Evolutionary conservation across 805 yeast species (phyloP).

Genomic region (Ogataea siamensis): DNA sequence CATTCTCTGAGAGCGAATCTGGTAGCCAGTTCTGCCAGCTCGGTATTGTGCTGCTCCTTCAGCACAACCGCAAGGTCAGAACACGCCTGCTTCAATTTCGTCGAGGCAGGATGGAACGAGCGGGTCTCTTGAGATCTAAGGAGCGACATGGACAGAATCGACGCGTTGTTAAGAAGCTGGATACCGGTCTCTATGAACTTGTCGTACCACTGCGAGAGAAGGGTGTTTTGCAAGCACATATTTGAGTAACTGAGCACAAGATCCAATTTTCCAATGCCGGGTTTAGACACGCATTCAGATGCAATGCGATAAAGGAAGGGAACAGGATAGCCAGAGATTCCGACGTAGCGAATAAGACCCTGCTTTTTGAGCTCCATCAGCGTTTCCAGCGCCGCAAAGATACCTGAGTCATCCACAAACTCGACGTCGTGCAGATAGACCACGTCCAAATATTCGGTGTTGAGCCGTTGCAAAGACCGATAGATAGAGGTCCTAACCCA

Average conservation of each 20-base stretch:
- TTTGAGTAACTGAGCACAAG: slow-evolving; percentile 76
- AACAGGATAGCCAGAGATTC: slow-evolving; percentile 87
- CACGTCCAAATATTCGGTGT: slow-evolving; percentile 69
- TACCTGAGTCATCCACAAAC: slow-evolving; percentile 57
- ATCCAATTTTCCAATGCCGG: slow-evolving; percentile 64
- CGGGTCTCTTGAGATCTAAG: slow-evolving; percentile 66
- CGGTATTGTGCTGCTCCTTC: slow-evolving; percentile 42
- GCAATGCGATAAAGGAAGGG: slow-evolving; percentile 60
- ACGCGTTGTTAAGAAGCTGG: slow-evolving; percentile 67
- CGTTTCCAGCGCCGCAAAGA: slow-evolving; percentile 61
- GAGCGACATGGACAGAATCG: slow-evolving; percentile 86
- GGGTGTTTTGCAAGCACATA: slow-evolving; percentile 75
- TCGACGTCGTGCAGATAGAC: slow-evolving; percentile 91
- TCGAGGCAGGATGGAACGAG: slow-evolving; percentile 77
- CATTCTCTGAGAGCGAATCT: slow-evolving; percentile 69
- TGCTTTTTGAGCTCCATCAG: slow-evolving; percentile 57
- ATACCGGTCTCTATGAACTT: slow-evolving; percentile 54
- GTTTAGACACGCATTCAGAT: slow-evolving; percentile 29
- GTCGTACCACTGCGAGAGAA: slow-evolving; percentile 45
- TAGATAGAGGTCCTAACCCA: slow-evolving; percentile 60
- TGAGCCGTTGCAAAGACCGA: slow-evolving; percentile 65
- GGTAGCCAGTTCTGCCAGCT: slow-evolving; percentile 79
- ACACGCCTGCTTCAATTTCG: slow-evolving; percentile 53
- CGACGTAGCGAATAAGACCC: slow-evolving; percentile 64
- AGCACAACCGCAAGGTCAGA: slow-evolving; percentile 42